Percentiles rank a stretch among this genome's conserved stretches.
Conservation (phyloP, 768 basidiomycete species). For the Sporobolomyces phaffii region DNA sequence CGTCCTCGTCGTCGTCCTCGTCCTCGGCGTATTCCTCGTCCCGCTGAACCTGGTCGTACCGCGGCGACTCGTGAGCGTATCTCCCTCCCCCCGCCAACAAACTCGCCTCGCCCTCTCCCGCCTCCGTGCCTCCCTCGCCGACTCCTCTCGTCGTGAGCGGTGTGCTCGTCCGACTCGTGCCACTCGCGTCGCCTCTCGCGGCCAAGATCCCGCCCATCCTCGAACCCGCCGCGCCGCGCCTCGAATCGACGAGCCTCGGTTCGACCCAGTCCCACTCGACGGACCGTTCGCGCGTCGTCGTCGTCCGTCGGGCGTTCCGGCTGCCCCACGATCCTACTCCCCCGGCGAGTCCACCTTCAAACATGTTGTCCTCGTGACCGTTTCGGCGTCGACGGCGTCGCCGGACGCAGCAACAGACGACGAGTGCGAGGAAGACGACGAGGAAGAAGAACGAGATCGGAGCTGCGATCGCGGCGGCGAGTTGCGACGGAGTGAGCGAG, state of each 20-base stretch:
- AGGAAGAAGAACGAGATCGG: not conserved
- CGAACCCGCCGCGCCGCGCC: not conserved
- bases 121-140: not conserved
- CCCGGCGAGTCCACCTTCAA: not conserved
- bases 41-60: not conserved
- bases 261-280: not conserved
- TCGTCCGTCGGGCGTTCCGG: not conserved
- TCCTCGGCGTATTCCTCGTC: not conserved
- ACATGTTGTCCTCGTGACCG: not conserved
- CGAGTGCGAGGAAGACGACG: constrained; percentile 3
- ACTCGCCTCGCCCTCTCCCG: not conserved
- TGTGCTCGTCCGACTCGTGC: not conserved
- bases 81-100: not conserved
- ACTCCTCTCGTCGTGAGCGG: not conserved
- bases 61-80: not conserved
- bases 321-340: not conserved
- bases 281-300: not conserved
- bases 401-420: not conserved
- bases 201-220: not conserved
- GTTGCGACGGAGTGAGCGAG: constrained; percentile 8
- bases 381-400: not conserved
- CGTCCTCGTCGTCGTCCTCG: not conserved
- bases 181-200: not conserved
- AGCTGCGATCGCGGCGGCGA: constrained; percentile 27
- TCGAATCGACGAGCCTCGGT: not conserved